Base-by-base conservation (phyloP, 2,329 filamentous ascomycete species). In the Gnomoniopsis sp. region DNA sequence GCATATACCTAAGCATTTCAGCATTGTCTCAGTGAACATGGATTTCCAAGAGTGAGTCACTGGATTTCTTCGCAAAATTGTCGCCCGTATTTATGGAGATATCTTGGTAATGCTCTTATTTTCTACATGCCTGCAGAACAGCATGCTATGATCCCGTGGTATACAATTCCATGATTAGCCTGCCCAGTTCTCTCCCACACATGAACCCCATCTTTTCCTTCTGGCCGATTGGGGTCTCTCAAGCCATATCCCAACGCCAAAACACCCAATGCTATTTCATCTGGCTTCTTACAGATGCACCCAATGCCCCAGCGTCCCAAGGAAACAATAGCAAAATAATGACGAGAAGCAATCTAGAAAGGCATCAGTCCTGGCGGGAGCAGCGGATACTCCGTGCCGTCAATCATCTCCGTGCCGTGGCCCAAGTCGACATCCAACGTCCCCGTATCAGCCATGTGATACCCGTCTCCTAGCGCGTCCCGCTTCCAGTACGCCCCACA, bases 401-500 rank as follows among this genome's bases (percentile, higher is more conserved):
- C 72, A 56, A 77, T 75, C 36, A 72, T 63, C 65, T 78, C 75
- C 12, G 69, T 74, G 19, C 74, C 74, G 54, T 72, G 72, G 22
- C 71, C 70, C 14, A 71, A 46, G 43, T 71, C 67, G 47, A 63
- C 62, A 23, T 59, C 53, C 62, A 60, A 51, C 58, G 14, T 65
- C 44, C 51, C 61, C 62, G 41, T 62, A 57, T 6, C 59, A 61
- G 0, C 62, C 17, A 66, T 57, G n/a, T 62, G 65, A 10, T 59
- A 53, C 3, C 41, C 63, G 11, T 36, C 59, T 2, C 54, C 65
- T 2, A 59, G 55, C 10, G 61, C 65, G 54, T 70, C 67, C 48
- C 77, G 69, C 71, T 80, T 81, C 79, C 79, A 82, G 41, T 70
- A 68, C 4, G 69, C 65, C 38, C 74, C 68, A 62, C 79, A 83